Percentiles rank a stretch among this genome's conserved stretches.
Conservation (phyloP, 257 asterid genomes). For the Solanum arcanum region DNA sequence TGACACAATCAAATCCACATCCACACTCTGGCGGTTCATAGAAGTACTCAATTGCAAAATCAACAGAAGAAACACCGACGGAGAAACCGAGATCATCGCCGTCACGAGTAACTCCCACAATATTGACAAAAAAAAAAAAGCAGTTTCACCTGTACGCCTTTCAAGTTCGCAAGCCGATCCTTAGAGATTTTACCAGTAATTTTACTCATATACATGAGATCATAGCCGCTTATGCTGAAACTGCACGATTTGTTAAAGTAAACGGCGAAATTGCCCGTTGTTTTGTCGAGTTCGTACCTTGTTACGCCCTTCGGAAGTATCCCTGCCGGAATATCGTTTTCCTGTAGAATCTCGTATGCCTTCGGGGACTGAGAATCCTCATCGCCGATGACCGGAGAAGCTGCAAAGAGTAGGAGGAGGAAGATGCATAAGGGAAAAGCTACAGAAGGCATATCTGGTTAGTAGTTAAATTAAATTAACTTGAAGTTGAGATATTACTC, state of each 20-base stretch:
- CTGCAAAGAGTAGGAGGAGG: neutral
- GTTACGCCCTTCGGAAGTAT: constrained; percentile 47
- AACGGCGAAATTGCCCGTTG: constrained; percentile 32
- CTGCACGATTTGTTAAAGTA: constrained; percentile 26
- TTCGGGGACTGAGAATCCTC: neutral
- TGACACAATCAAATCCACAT: constrained; percentile 30
- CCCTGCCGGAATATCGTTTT: constrained; percentile 40
- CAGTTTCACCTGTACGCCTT: constrained; percentile 37
- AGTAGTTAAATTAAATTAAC: neutral
- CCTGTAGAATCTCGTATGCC: constrained; percentile 29
- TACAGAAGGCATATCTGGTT: neutral
- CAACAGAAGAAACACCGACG: constrained; percentile 31
- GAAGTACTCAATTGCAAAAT: constrained; percentile 21
- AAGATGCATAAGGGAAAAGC: neutral
- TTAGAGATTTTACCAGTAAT: constrained; percentile 24
- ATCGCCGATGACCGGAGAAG: neutral
- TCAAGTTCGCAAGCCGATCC: constrained; percentile 15
- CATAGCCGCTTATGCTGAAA: constrained; percentile 22
- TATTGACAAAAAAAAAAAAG: constrained; percentile 28
- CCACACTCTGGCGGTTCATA: constrained; percentile 44
- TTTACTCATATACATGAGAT: constrained; percentile 17
- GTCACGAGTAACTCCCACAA: constrained; percentile 22
- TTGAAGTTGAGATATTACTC: neutral
- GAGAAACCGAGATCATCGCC: constrained; percentile 26
- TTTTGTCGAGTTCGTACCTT: constrained; percentile 22